Conservation (phyloP, 768 basidiomycete genomes). For the Chlorophyllum brunneum region DNA sequence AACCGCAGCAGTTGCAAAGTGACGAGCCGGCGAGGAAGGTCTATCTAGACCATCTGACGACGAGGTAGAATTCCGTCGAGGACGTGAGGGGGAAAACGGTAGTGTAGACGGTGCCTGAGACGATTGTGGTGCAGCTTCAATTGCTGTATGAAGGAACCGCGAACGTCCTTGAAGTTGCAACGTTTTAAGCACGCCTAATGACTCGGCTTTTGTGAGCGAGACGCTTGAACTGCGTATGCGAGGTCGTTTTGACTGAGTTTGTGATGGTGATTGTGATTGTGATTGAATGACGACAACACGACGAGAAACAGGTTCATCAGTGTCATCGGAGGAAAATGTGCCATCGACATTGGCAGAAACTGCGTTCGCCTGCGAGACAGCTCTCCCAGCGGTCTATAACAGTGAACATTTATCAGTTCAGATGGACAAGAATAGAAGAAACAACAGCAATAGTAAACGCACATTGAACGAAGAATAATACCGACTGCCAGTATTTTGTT, state of each 20-base stretch:
- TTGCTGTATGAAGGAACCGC: conserved; percentile 46
- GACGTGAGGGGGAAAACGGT: conserved; percentile 3
- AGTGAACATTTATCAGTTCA: conserved; percentile 1
- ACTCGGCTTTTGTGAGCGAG: conserved; percentile 41
- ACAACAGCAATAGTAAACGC: conserved; percentile 5
- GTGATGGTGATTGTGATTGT: conserved; percentile 21
- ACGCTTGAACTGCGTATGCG: conserved; percentile 62
- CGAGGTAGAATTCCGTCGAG: conserved; percentile 14
- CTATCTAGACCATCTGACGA: conserved; percentile 8
- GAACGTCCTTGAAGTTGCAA: conserved; percentile 63
- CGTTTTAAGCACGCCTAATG: conserved; percentile 55
- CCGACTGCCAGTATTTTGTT: conserved; percentile 67
- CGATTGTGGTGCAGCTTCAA: conserved; percentile 25
- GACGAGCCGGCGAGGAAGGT: conserved; percentile 5
- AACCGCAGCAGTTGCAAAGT: conserved; percentile 9
- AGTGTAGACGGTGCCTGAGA: conserved; percentile 3
- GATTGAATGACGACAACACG: conserved; percentile 13
- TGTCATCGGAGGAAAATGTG: conserved; percentile 47
- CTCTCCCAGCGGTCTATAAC: conserved; percentile 59
- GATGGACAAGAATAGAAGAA: not conserved
- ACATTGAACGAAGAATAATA: conserved; percentile 70
- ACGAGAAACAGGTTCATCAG: conserved; percentile 42
- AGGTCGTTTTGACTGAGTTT: conserved; percentile 29
- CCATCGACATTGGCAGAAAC: conserved; percentile 50
- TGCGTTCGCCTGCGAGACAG: conserved; percentile 69